Evolutionary conservation across 768 basidiomycete genomes (phyloP).

Genomic region (Daedaleopsis sinensis): DNA sequence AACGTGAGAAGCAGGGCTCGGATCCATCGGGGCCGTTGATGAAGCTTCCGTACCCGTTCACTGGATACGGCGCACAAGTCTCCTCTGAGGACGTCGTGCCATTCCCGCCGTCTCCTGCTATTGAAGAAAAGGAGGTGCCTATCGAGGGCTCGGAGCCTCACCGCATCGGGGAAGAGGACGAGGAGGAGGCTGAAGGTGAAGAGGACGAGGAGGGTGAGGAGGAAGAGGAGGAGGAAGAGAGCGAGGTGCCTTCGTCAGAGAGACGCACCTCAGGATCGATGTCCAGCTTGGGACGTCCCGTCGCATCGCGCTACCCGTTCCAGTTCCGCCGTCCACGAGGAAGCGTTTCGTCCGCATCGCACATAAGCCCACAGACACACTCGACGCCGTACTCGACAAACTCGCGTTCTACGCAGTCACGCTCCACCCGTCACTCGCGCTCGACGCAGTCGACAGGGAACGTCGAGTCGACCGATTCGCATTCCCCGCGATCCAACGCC

Average conservation of each 20-base stretch:
- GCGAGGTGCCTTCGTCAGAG: slow-evolving; percentile 53
- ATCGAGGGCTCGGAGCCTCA: slow-evolving; percentile 19
- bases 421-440: slow-evolving; percentile 40
- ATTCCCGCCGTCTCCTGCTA: slow-evolving; percentile 69
- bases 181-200: slow-evolving; percentile 42
- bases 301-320: slow-evolving; percentile 73
- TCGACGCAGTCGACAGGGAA: slow-evolving; percentile 68
- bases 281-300: slow-evolving; percentile 82
- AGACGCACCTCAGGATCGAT: slow-evolving; percentile 76
- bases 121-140: slow-evolving; percentile 39
- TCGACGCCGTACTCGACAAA: slow-evolving; percentile 39
- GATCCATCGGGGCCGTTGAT: slow-evolving; percentile 47
- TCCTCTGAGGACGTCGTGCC: slow-evolving; percentile 69
- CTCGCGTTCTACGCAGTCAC: slow-evolving; percentile 39
- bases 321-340: slow-evolving; percentile 57
- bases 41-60: slow-evolving; percentile 73
- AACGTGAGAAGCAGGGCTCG: slow-evolving; percentile 48
- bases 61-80: slow-evolving; percentile 58
- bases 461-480: slow-evolving; percentile 58
- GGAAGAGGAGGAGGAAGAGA: slow-evolving; percentile 38
- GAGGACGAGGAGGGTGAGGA: slow-evolving; percentile 48
- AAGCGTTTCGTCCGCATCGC: slow-evolving; percentile 36
- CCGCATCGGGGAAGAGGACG: slow-evolving; percentile 28
- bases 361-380: slow-evolving; percentile 25
- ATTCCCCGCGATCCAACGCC: slow-evolving; percentile 47